Evolutionary conservation across 192 early-diverging fungal genomes (phyloP), one percentile per base, ranked within the genome.

Genomic region (Coemansia sp.): DNA sequence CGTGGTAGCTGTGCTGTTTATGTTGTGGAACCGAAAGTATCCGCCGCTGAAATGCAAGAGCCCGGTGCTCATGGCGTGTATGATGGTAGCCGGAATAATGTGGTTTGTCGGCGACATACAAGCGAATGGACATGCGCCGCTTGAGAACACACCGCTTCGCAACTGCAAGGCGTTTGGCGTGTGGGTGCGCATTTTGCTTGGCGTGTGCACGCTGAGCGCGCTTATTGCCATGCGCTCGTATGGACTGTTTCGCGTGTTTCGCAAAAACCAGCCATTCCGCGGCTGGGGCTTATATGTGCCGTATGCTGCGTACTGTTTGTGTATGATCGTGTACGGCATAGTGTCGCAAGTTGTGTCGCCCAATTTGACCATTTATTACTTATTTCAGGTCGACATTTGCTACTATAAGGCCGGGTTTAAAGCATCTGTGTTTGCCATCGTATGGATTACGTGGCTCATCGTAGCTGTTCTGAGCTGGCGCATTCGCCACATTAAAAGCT

Each of bases 401-500:
- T 44, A 49, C 49, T 70, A 69, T 28, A 28, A 47, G 38, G 2
- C n/a, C 2, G 71, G 65, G 1, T 65, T 65, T 74, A 73, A 74
- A 59, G 68, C 54, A 15, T 58, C 75, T 1, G 11, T 71, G 20
- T 77, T 82, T 63, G 64, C 56, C 17, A 38, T 74, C 10, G 34
- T 82, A 4, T 78, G 76, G 80, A 48, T 60, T 8, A 58, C 67
- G 1, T 77, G 80, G 71, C 23, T 69, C 1, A 2, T 68, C 1
- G 60, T 82, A 1, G 71, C 60, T 1, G 1, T 40, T 2, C 25
- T 78, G 17, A 68, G 49, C 48, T 78, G 76, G 76, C 64, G 59
- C 14, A 78, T 78, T 48, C 74, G 80, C 47, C 54, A 66, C 31
- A 77, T 82, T 52, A 73, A 73, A 53, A 74, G 71, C 65, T 73